A percentile compares a stretch with the other conserved stretches of the same genome.
These are phyloP conservation scores for Geranium rotundifolium DNA, from an alignment of 345 rosid genomes.

Conservation along the genomic window DNA sequence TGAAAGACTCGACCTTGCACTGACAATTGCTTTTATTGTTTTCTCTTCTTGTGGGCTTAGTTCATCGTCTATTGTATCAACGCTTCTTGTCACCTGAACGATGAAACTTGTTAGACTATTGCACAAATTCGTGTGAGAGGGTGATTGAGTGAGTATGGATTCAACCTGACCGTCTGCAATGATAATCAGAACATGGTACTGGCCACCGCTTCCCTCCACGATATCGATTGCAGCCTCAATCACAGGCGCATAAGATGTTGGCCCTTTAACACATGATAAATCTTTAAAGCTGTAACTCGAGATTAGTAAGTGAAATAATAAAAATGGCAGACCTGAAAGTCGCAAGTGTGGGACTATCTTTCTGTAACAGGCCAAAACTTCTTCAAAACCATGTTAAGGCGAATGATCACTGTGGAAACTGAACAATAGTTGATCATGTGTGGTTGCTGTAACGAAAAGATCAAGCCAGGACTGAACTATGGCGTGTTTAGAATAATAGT, in stretches of 20 bases:
- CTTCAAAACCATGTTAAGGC: constrained; percentile 78
- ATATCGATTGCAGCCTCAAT: constrained; percentile 54
- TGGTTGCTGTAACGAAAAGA: constrained; percentile 36
- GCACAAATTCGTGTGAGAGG: neutral
- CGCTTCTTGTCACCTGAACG: constrained; percentile 50
- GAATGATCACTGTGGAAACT: constrained; percentile 28
- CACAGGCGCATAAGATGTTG: constrained; percentile 73
- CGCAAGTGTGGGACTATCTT: constrained; percentile 42
- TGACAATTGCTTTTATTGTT: constrained; percentile 46
- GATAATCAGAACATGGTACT: constrained; percentile 62
- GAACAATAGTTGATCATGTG: constrained; percentile 39
- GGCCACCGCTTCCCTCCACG: constrained; percentile 58
- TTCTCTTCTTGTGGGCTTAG: constrained; percentile 48
- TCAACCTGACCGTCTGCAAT: constrained; percentile 76
- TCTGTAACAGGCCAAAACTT: constrained; percentile 62
- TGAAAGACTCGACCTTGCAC: constrained; percentile 39
- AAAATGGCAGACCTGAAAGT: constrained; percentile 38
- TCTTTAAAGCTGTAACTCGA: too few species aligned
- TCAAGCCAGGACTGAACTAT: neutral
- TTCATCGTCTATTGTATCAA: constrained; percentile 27
- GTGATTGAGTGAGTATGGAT: neutral
- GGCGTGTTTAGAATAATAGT: neutral
- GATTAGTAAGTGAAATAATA: too few species aligned
- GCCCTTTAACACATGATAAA: constrained; percentile 29
- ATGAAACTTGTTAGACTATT: neutral